Evolutionary conservation across 139 green algal genomes (phyloP), one percentile per base, ranked within the genome.

Genomic region (Auxenochlorella pyrenoidosa): DNA sequence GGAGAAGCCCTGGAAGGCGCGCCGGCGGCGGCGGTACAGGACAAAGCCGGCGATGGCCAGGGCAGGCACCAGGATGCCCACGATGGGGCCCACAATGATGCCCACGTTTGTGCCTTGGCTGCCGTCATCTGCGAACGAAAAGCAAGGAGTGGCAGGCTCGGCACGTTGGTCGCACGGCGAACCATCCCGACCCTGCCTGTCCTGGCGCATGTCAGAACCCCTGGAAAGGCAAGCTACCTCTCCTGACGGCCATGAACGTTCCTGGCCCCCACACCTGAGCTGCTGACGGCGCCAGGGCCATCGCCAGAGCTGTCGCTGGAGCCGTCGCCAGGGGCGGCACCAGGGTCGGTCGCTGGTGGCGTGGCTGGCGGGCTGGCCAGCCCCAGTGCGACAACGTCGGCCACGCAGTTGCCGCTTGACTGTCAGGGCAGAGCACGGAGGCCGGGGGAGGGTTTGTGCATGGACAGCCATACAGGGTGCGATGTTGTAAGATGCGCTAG

Each of bases 21-120:
- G 41, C 36, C 51, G 72, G 26, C 83, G 70, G 51, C 82, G 82
- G 26, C 83, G 71, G 44, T 68, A 71, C 12, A 86, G 24, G 18
- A 82, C 4, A 21, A 81, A 43, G 38, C 88, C 58, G 40, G 88
- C 78, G 12, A 81, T 81, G 2, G 60, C 41, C 38, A 90, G 26
- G 22, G 66, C 75, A 22, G 44, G 59, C 28, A 58, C 75, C 10
- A 91, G 22, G 2, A 54, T 47, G 24, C 40, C 88, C 38, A 91
- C 22, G 15, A 88, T 59, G n/a, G 75, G 38, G 32, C 83, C 88
- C 32, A 91, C 63, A 30, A 91, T 91, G 10, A 77, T 63, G 8
- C 83, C 88, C 43, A 86, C 47, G 70, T 83, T 87, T 43, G 44
- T 66, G 40, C 78, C 58, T 28, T 60, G 28, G 47, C 71, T 54